Evolutionary conservation across 305 asterid species (phyloP).

Genomic region (Fraxinus nigra): DNA sequence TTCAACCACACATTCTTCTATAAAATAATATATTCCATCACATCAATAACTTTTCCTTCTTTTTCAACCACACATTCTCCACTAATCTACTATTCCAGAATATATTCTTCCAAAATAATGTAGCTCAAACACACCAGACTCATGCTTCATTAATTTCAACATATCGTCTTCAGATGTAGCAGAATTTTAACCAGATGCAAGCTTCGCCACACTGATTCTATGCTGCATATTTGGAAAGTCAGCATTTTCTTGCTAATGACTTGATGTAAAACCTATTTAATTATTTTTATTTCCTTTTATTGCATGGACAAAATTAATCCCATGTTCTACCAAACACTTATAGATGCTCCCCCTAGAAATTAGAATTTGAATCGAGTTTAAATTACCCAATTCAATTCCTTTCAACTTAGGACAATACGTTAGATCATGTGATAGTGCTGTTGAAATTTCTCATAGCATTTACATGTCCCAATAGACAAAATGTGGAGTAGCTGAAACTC

Average conservation of each 20-base stretch:
- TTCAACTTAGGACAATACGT: not conserved
- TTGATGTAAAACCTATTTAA: not conserved
- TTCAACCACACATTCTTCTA: too few species aligned
- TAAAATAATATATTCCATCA: too few species aligned
- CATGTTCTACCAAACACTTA: not conserved
- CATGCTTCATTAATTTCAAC: not conserved
- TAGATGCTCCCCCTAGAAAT: not conserved
- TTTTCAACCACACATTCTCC: too few species aligned
- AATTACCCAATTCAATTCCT: not conserved
- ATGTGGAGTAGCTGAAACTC: not conserved
- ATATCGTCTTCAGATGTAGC: not conserved
- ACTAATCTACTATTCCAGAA: too few species aligned
- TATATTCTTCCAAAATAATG: too few species aligned
- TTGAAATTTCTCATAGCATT: not conserved
- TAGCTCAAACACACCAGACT: not conserved
- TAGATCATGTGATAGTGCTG: not conserved
- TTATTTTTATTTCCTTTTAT: not conserved
- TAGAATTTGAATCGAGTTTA: not conserved
- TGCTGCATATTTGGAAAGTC: not conserved
- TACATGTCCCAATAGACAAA: not conserved
- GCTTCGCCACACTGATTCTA: not conserved
- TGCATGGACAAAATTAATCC: not conserved
- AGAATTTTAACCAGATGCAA: not conserved
- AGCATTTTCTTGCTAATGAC: not conserved
- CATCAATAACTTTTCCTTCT: too few species aligned